Conservation (phyloP, 805 yeast genomes). For the Starmerella sp. region DNA sequence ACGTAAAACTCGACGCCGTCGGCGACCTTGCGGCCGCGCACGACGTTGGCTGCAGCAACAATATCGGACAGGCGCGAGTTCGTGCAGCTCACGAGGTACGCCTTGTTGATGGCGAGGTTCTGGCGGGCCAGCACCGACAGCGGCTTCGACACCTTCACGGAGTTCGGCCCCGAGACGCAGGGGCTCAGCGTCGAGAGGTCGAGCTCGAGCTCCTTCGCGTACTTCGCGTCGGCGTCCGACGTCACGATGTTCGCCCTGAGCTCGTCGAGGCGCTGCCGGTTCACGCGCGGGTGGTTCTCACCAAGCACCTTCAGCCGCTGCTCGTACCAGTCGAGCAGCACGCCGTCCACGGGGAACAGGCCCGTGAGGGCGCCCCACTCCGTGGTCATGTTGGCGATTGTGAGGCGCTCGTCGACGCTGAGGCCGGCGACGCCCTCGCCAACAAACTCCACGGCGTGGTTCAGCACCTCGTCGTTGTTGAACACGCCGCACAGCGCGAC, state of each 20-base stretch:
- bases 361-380: slow-evolving; percentile 99
- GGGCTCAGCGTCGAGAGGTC: slow-evolving; percentile 78
- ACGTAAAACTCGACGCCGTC: slow-evolving; percentile 88
- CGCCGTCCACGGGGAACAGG: slow-evolving; percentile 86
- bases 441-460: slow-evolving; percentile 36
- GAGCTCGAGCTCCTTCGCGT: slow-evolving; percentile 77
- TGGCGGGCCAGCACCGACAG: slow-evolving; percentile 61
- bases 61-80: slow-evolving; percentile 89
- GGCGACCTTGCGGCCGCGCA: slow-evolving; percentile 72
- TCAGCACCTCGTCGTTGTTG: slow-evolving; percentile 86
- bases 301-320: slow-evolving; percentile 47
- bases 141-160: slow-evolving; percentile 82
- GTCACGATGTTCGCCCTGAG: slow-evolving; percentile 36
- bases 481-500: slow-evolving; percentile 88
- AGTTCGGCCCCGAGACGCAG: slow-evolving; percentile 90
- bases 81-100: slow-evolving; percentile 95
- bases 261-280: slow-evolving; percentile 43
- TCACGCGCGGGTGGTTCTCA: slow-evolving; percentile 77
- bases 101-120: slow-evolving; percentile 75
- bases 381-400: slow-evolving; percentile 85
- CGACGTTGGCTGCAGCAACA: slow-evolving; percentile 84
- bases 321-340: slow-evolving; percentile 67
- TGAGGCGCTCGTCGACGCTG: slow-evolving; percentile 35
- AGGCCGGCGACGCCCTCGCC: slow-evolving; percentile 25
- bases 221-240: slow-evolving; percentile 69